Evolutionary conservation across 192 early-diverging fungal species (phyloP), one percentile per base, ranked within the genome.

Genomic region (Dispira parvispora): DNA sequence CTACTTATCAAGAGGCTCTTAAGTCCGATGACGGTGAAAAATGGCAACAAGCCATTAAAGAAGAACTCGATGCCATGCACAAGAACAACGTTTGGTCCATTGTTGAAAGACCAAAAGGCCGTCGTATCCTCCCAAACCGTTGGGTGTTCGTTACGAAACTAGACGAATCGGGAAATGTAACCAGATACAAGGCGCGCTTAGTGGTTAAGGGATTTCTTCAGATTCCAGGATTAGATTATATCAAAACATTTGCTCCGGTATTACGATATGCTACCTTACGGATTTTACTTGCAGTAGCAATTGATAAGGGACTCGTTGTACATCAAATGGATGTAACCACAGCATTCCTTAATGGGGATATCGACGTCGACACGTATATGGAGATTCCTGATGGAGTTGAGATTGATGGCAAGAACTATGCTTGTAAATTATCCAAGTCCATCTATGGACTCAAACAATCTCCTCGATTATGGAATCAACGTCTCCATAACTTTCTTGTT

Each of bases 191-290:
- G 45, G 68, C 58, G 20, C 58, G 63, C 38, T 61, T 69, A 3
- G 68, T 65, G 8, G 55, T 69, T 32, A 43, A 64, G 16, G 64
- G 68, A 25, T 69, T 62, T 50, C 42, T 62, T 43, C 64, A 69
- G 21, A 16, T 45, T 13, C 63, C 56, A 5, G 64, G 68, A 16
- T 50, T 68, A 43, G 68, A 64, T 44, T 69, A 65, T 38, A 26
- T 46, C 62, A 60, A 69, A 54, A 46, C 62, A 8, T 69, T 62
- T 64, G 68, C 68, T 18, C 63, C 67, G 61, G 67, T 68, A 18
- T 57, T 68, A 16, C 53, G 38, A 5, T 68, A 68, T 60, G 62
- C 57, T 47, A 63, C 66, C 11, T 52, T 68, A 42, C n/a, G 62
- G 18, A 23, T 58, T 11, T 43, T 68, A 46, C 27, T 68, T 27